Conservation (phyloP, 306 rosid species). For the Cucurbita argyrosperma region DNA sequence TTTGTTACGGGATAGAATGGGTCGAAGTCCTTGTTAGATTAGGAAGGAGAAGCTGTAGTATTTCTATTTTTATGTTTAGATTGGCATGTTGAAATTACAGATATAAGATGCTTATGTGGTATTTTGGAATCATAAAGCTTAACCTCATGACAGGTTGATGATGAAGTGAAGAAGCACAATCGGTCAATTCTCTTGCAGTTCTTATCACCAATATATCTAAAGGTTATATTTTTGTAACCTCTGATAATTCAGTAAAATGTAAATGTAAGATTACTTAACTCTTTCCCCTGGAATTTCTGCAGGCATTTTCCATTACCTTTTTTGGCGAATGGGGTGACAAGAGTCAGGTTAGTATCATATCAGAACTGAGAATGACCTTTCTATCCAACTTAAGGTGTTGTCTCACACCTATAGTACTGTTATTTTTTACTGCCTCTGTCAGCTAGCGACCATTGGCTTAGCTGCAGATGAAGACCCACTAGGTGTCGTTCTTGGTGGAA, state of each 20-base stretch:
- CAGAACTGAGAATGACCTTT: neutral
- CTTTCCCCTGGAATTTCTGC: slow-evolving; percentile 13
- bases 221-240: slow-evolving; percentile 30
- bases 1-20: neutral
- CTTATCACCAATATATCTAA: slow-evolving; percentile 64
- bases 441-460: slow-evolving; percentile 88
- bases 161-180: slow-evolving; percentile 39
- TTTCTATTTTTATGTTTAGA: neutral
- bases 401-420: slow-evolving; percentile 9
- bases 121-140: neutral
- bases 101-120: neutral
- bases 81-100: neutral
- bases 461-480: slow-evolving; percentile 90
- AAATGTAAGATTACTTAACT: neutral
- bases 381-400: neutral
- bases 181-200: slow-evolving; percentile 49
- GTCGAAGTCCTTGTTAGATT: neutral
- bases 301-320: slow-evolving; percentile 91
- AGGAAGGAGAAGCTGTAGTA: neutral
- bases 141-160: slow-evolving; percentile 36
- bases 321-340: slow-evolving; percentile 99
- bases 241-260: neutral
- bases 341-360: slow-evolving; percentile 60
- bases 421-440: slow-evolving; percentile 17
- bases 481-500: slow-evolving; percentile 95